A percentile compares a stretch with the other conserved stretches of the same genome.
Evolutionary conservation across 2,329 filamentous ascomycete species (phyloP).

Genomic region (Helminthosporium solani): DNA sequence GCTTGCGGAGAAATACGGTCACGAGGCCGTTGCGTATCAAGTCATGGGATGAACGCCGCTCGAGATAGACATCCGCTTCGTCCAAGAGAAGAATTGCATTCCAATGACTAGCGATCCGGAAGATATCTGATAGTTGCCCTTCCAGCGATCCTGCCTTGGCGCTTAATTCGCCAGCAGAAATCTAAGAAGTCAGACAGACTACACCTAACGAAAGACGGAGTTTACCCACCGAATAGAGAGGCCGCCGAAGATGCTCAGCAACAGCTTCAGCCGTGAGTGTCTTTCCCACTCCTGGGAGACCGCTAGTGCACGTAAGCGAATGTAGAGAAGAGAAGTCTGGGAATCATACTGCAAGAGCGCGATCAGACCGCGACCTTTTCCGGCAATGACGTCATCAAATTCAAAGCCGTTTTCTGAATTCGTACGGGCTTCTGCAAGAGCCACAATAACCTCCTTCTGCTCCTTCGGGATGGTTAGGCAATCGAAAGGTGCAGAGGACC

Average conservation of each 20-base stretch:
- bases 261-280: slow-evolving; percentile 25
- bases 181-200: slow-evolving; percentile 8
- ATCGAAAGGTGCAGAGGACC: slow-evolving; percentile 14
- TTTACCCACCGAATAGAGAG: slow-evolving; percentile 9
- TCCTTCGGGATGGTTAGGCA: slow-evolving; percentile 20
- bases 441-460: slow-evolving; percentile 20
- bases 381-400: slow-evolving; percentile 8
- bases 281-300: slow-evolving; percentile 50
- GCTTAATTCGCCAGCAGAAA: slow-evolving; percentile 9
- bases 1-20: slow-evolving; percentile 11
- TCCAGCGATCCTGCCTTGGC: too few relatives aligned
- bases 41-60: slow-evolving; percentile 30
- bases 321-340: slow-evolving; percentile 2
- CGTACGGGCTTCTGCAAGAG: slow-evolving; percentile 13
- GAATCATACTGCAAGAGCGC: slow-evolving; percentile 9
- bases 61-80: slow-evolving; percentile 43
- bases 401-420: slow-evolving; percentile 6
- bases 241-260: slow-evolving; percentile 25
- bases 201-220: slow-evolving; percentile 1
- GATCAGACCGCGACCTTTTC: slow-evolving; percentile 9
- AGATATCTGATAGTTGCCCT: slow-evolving; percentile 3
- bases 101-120: slow-evolving; percentile 17
- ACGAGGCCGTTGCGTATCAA: slow-evolving; percentile 38
- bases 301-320: slow-evolving; percentile 20
- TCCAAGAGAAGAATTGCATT: slow-evolving; percentile 37